Percentiles rank a stretch among this genome's conserved stretches.
Evolutionary conservation across 2,329 filamentous ascomycete species (phyloP).

Genomic region (Fusarium redolens): DNA sequence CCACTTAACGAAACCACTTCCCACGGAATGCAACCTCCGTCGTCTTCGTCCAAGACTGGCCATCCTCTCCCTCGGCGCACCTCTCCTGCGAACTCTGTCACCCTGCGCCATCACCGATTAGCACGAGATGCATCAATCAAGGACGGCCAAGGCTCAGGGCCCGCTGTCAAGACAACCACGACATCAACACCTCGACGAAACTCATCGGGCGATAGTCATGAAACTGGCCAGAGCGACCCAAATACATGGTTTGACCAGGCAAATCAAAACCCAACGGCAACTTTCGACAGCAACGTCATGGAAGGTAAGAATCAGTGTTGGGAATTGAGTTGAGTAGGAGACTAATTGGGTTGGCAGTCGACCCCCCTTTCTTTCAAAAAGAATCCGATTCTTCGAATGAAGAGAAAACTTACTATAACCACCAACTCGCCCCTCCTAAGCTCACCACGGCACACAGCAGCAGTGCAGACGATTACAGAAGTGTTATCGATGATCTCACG

Average conservation of each 20-base stretch:
- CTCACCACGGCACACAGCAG: slow-evolving; percentile 61
- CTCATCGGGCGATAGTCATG: slow-evolving; percentile 63
- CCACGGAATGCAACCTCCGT: slow-evolving; percentile 42
- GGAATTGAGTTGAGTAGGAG: neutral
- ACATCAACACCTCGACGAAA: slow-evolving; percentile 49
- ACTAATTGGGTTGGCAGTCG: slow-evolving; percentile 50
- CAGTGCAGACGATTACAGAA: slow-evolving; percentile 79
- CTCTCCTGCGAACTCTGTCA: slow-evolving; percentile 60
- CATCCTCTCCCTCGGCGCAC: slow-evolving; percentile 59
- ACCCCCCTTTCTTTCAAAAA: slow-evolving; percentile 67
- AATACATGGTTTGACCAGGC: slow-evolving; percentile 66
- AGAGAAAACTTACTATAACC: slow-evolving; percentile 48
- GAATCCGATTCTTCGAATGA: slow-evolving; percentile 65
- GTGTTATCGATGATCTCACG: slow-evolving; percentile 89
- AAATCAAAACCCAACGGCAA: slow-evolving; percentile 61
- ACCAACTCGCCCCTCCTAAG: slow-evolving; percentile 43
- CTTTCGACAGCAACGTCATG: slow-evolving; percentile 58
- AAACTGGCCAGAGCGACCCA: slow-evolving; percentile 62
- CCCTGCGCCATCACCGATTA: slow-evolving; percentile 59
- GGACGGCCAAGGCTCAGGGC: slow-evolving; percentile 42
- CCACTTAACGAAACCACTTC: slow-evolving; percentile 40
- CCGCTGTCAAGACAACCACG: slow-evolving; percentile 25
- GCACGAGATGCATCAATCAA: slow-evolving; percentile 55
- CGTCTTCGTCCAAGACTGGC: slow-evolving; percentile 43
- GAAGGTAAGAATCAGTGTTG: slow-evolving; percentile 53